These are phyloP conservation scores for Fusarium sp. DNA, from an alignment of 2,329 filamentous ascomycete species.

Conservation along the genomic window DNA sequence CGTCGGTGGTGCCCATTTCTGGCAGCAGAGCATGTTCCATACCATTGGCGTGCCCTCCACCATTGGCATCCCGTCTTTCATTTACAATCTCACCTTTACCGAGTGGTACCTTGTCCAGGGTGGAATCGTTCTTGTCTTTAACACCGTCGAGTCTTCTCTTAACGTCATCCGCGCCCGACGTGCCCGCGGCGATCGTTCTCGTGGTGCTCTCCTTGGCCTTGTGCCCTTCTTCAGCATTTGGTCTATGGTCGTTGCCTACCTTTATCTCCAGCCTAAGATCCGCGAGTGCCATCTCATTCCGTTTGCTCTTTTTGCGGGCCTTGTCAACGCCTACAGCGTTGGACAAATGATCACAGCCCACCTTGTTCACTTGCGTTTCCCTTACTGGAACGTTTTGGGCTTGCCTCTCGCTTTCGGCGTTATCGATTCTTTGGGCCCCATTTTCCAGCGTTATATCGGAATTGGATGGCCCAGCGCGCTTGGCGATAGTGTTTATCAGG, in stretches of 20 bases:
- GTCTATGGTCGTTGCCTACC: constrained; percentile 80
- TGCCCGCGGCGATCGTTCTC: constrained; percentile 75
- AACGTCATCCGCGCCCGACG: constrained; percentile 88
- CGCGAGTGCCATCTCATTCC: constrained; percentile 86
- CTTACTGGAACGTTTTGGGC: constrained; percentile 87
- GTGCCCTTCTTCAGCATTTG: constrained; percentile 83
- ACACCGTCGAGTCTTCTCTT: constrained; percentile 80
- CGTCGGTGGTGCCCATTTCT: constrained; percentile 90
- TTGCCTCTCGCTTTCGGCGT: constrained; percentile 83
- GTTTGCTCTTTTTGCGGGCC: constrained; percentile 87
- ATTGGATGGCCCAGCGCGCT: constrained; percentile 82
- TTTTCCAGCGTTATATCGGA: constrained; percentile 67
- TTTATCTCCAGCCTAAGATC: constrained; percentile 86
- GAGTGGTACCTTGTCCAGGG: constrained; percentile 95
- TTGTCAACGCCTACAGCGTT: constrained; percentile 94
- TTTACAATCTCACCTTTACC: constrained; percentile 87
- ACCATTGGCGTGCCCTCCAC: constrained; percentile 75
- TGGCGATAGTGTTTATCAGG: constrained; percentile 83
- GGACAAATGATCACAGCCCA: constrained; percentile 97
- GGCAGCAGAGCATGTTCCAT: constrained; percentile 84
- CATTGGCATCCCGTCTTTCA: constrained; percentile 71
- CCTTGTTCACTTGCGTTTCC: constrained; percentile 87
- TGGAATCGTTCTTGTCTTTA: constrained; percentile 81
- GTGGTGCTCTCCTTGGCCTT: constrained; percentile 83
- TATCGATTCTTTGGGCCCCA: constrained; percentile 81